phyloP scores from a whole-genome alignment of 805 yeast species.

The Helenozyma rhizophorensis region DNA sequence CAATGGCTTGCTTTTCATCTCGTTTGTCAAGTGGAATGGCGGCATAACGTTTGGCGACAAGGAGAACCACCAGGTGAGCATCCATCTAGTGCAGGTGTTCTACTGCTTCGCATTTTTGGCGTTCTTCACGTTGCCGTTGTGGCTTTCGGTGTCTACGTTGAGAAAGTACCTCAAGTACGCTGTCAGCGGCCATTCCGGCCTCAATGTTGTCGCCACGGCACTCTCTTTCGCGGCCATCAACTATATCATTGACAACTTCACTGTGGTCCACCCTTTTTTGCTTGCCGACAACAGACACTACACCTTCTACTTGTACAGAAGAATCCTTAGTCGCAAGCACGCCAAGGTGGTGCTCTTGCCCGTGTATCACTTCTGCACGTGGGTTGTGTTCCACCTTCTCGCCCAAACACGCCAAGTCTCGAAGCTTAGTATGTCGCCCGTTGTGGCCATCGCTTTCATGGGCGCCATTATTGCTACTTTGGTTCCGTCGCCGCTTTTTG shows the following conservation, averaged over 20 bases:
- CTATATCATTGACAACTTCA: slow-evolving; percentile 50
- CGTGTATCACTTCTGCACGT: slow-evolving; percentile 60
- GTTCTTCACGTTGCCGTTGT: slow-evolving; percentile 68
- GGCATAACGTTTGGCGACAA: slow-evolving; percentile 93
- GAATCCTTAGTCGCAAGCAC: slow-evolving; percentile 48
- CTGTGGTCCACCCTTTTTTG: slow-evolving; percentile 83
- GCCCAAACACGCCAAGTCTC: slow-evolving; percentile 1
- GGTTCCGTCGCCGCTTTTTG: slow-evolving; percentile 88
- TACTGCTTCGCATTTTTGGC: slow-evolving; percentile 67
- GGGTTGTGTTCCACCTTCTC: slow-evolving; percentile 18
- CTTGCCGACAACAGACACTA: slow-evolving; percentile 94
- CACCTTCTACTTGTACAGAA: slow-evolving; percentile 79
- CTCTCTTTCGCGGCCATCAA: slow-evolving; percentile 29
- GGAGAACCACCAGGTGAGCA: slow-evolving; percentile 66
- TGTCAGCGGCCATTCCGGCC: slow-evolving; percentile 18
- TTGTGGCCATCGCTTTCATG: slow-evolving; percentile 48
- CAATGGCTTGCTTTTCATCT: slow-evolving; percentile 50
- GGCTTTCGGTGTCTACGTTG: slow-evolving; percentile 49
- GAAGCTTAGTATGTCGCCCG: slow-evolving; percentile 17
- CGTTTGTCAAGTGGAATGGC: slow-evolving; percentile 62
- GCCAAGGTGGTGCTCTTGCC: slow-evolving; percentile 54
- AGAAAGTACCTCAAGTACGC: slow-evolving; percentile 33
- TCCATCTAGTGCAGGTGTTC: slow-evolving; percentile 77
- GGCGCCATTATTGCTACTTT: slow-evolving; percentile 56
- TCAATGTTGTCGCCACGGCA: slow-evolving; percentile 14